phyloP scores from a whole-genome alignment of 2,329 filamentous ascomycete species.

The Sporothrix pallida region DNA sequence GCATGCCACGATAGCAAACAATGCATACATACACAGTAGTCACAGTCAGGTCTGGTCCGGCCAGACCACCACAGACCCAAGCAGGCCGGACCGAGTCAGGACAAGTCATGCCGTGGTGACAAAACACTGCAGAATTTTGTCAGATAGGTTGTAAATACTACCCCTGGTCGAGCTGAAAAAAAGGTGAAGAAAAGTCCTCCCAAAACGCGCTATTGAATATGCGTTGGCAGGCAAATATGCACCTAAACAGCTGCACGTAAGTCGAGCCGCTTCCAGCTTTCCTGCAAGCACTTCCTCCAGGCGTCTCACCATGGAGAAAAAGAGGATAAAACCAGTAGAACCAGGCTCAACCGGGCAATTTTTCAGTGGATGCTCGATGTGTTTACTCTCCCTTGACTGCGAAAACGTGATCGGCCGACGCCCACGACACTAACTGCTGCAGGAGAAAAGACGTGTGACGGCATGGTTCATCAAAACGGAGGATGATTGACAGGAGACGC shows the following conservation, averaged over 20 bases:
- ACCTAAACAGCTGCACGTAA: not conserved
- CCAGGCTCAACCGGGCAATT: not conserved
- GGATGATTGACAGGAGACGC: not conserved
- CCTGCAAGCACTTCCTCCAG: constrained; percentile 4
- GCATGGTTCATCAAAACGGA: constrained; percentile 3
- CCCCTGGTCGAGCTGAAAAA: not conserved
- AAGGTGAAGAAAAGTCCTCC: not conserved
- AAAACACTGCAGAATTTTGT: not conserved
- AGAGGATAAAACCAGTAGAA: no score
- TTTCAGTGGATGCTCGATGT: not conserved
- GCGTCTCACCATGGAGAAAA: not conserved
- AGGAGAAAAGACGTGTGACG: constrained; percentile 1
- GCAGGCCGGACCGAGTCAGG: not conserved
- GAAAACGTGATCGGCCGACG: constrained; percentile 8
- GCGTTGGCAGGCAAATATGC: constrained; percentile 3
- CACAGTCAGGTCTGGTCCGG: not conserved
- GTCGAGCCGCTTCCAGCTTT: not conserved
- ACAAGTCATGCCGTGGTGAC: not conserved
- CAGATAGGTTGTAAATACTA: not conserved
- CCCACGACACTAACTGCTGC: constrained; percentile 20
- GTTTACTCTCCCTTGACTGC: constrained; percentile 1
- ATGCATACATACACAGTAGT: not conserved
- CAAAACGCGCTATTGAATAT: constrained; percentile 13
- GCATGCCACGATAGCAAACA: constrained; percentile 20
- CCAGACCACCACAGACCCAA: not conserved